Percentiles rank a stretch among this genome's conserved stretches.
phyloP scores from a whole-genome alignment of 2,329 filamentous ascomycete species.

The Coniochaeta prunicola region DNA sequence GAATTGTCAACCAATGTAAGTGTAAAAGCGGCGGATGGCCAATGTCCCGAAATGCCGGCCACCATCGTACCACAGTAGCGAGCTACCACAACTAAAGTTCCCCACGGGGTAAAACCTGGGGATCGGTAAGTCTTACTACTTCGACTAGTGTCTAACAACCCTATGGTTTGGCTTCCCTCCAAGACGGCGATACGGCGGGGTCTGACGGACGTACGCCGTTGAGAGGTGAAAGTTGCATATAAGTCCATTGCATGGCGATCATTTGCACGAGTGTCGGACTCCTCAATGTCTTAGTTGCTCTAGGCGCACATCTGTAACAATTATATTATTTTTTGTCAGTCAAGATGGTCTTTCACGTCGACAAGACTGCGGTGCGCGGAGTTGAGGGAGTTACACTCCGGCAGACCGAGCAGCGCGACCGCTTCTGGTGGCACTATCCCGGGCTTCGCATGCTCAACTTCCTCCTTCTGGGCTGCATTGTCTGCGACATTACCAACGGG shows the following conservation, averaged over 20 bases:
- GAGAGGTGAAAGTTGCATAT: neutral
- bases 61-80: neutral
- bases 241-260: neutral
- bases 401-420: constrained; percentile 3
- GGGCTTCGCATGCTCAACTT: constrained; percentile 7
- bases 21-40: neutral
- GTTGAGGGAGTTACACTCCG: neutral
- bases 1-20: neutral
- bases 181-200: neutral
- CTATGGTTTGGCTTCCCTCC: neutral
- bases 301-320: neutral
- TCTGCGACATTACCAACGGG: constrained; percentile 8
- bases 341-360: constrained; percentile 2
- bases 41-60: neutral
- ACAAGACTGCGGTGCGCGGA: neutral
- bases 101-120: neutral
- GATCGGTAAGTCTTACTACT: neutral
- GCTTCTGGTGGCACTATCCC: constrained; percentile 10
- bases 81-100: neutral
- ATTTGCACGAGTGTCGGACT: neutral
- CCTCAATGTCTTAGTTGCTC: neutral
- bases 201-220: neutral
- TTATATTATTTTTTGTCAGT: neutral
- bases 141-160: neutral
- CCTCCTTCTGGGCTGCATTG: constrained; percentile 8